A percentile compares a stretch with the other conserved stretches of the same genome.
Conservation (phyloP, 805 yeast species). For the Zygosaccharomyces bisporus region DNA sequence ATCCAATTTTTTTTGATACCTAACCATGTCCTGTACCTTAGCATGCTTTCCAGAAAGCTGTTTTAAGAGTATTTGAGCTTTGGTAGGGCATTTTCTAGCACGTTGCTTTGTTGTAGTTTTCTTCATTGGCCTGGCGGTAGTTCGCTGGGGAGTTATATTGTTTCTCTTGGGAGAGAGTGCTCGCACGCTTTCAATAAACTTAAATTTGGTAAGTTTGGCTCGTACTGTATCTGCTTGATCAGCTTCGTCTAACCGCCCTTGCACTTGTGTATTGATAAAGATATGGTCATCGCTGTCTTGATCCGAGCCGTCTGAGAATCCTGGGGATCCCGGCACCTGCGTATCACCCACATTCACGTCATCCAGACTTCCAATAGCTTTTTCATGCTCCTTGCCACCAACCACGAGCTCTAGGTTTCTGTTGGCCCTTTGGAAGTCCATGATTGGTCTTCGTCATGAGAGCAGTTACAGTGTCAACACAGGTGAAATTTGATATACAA, state of each 20-base stretch:
- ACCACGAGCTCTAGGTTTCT: conserved; percentile 24
- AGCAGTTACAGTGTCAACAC: too few relatives aligned
- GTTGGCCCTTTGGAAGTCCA: conserved; percentile 30
- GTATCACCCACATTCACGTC: conserved; percentile 10
- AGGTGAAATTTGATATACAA: not conserved
- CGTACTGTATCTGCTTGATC: conserved; percentile 21
- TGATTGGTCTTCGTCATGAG: conserved; percentile 1
- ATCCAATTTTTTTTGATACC: conserved; percentile 7
- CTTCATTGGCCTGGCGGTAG: conserved; percentile 1
- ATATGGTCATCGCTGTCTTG: conserved; percentile 13
- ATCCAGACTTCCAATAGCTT: conserved; percentile 1
- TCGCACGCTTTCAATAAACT: conserved; percentile 13
- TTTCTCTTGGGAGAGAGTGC: not conserved
- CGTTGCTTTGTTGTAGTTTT: conserved; percentile 3
- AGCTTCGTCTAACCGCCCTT: conserved; percentile 30
- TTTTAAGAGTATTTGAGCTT: conserved; percentile 20
- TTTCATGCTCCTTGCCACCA: conserved; percentile 6
- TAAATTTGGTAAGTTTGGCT: conserved; percentile 22
- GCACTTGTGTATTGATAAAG: conserved; percentile 34
- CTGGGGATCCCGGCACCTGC: conserved; percentile 16
- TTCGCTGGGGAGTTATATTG: not conserved
- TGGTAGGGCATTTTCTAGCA: conserved; percentile 9
- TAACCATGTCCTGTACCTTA: conserved; percentile 29
- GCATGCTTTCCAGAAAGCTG: conserved; percentile 34
- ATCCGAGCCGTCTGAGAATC: conserved; percentile 6